Conservation (phyloP, 1,284 basidiomycete species). For the Sporisorium reilianum region DNA sequence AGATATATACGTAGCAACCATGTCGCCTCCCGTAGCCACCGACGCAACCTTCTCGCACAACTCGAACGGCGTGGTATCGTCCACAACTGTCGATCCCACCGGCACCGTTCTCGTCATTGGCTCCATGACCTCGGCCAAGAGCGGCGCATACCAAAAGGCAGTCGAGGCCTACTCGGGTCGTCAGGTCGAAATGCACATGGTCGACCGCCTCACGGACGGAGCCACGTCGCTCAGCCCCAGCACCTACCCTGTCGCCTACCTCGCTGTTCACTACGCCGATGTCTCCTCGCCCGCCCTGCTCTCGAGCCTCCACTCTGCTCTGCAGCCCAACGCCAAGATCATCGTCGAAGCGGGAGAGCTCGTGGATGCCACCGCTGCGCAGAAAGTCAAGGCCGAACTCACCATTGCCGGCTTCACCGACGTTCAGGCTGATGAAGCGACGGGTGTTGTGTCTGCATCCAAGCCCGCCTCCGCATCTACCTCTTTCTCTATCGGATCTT, state of each 20-base stretch:
- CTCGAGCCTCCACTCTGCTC: conserved; percentile 40
- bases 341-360: conserved; percentile 44
- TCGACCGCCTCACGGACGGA: conserved; percentile 65
- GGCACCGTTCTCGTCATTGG: conserved; percentile 60
- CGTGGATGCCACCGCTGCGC: conserved; percentile 25
- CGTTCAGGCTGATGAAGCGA: conserved; percentile 21
- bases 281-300: conserved; percentile 49
- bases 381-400: conserved; percentile 52
- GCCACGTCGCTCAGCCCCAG: conserved; percentile 46
- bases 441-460: conserved; percentile 20
- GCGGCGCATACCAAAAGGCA: conserved; percentile 59
- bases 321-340: conserved; percentile 49
- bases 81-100: conserved; percentile 37
- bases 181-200: conserved; percentile 67
- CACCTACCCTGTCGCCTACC: conserved; percentile 50
- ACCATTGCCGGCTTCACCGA: conserved; percentile 57
- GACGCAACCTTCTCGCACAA: conserved; percentile 41
- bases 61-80: conserved; percentile 44
- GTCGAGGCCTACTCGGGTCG: conserved; percentile 51
- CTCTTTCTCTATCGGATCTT: conserved; percentile 42
- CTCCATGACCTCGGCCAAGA: conserved; percentile 60
- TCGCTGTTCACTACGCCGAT: conserved; percentile 50
- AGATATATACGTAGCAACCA: conserved; percentile 8
- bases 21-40: conserved; percentile 47
- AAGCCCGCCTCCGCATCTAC: conserved; percentile 20